Evolutionary conservation across 2,329 filamentous ascomycete species (phyloP), one percentile per base, ranked within the genome.

Genomic region (Trichoderma asperellum): DNA sequence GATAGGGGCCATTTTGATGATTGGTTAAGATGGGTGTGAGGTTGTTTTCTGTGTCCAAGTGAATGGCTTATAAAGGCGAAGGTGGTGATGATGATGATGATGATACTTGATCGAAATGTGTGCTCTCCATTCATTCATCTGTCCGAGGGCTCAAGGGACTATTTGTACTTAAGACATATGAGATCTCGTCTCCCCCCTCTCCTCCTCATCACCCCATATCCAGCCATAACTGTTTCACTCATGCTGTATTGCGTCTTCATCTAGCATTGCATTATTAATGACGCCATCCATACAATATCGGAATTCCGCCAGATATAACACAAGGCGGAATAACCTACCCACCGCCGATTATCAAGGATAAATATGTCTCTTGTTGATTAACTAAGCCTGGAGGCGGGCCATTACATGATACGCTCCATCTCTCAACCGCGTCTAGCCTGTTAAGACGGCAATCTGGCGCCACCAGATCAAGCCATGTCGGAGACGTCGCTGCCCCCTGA

Each of bases 1-100:
- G 21, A 72, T 73, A 18, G 73, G 73, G 4, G 73, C 71, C 73
- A 74, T 74, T 57, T 24, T 43, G 14, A 11, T 16, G 47, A 16
- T n/a, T 29, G 6, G 24, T 2, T 0, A 14, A 24, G 37, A 49
- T 49, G 8, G 32, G n/a, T 35, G 21, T 56, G 29, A 56, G 3
- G 14, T 27, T 55, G 10, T 18, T 56, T 32, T 29, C 8, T 55
- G 14, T 56, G 1, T 56, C 32, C 6, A 21, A 29, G 5, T 12
- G 10, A 18, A 4, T 43, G 21, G 5, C 4, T 63, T 8, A 37
- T 37, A 5, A 14, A 57, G 6, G 35, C 6, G 21, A 52, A 58
- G 35, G n/a, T 37, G 21, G 56, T 40, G 21, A 37, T 62, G 35
- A 27, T 37, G 21, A 55, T 40, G 35, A 27, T 53, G 47, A 11